Conservation (phyloP, 192 early-diverging fungal genomes). For the Paraglomus occultum region DNA sequence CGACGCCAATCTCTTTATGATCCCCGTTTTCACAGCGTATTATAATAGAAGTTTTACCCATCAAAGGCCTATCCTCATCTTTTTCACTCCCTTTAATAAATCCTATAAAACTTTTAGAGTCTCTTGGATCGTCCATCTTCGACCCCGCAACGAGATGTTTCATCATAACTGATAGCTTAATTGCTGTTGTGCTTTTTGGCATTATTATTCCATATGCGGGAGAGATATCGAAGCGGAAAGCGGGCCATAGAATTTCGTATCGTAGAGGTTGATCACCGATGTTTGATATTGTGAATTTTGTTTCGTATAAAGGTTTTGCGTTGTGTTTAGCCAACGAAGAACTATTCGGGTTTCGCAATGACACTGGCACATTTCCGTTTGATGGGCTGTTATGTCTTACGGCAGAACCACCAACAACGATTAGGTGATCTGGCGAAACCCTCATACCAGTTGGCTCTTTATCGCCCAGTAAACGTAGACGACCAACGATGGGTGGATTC, state of each 20-base stretch:
- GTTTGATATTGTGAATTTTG: conserved; percentile 29
- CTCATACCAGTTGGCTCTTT: conserved; percentile 22
- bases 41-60: conserved; percentile 19
- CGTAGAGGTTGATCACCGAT: conserved; percentile 15
- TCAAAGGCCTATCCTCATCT: conserved; percentile 15
- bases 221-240: conserved; percentile 26
- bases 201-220: conserved; percentile 26
- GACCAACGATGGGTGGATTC: not conserved
- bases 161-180: conserved; percentile 27
- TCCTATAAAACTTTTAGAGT: conserved; percentile 27
- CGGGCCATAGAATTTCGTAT: conserved; percentile 30
- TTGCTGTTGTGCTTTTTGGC: conserved; percentile 8
- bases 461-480: conserved; percentile 7
- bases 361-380: conserved; percentile 3
- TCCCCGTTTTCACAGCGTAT: conserved; percentile 28
- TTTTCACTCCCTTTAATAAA: conserved; percentile 19
- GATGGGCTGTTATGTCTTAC: not conserved
- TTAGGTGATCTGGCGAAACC: conserved; percentile 28
- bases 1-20: conserved; percentile 24
- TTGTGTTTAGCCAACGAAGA: conserved; percentile 29
- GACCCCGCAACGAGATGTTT: conserved; percentile 25
- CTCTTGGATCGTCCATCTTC: conserved; percentile 17
- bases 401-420: not conserved
- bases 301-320: conserved; percentile 29
- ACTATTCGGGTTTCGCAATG: conserved; percentile 25